A percentile compares a stretch with the other conserved stretches of the same genome.
Evolutionary conservation across 1,284 basidiomycete species (phyloP).

Genomic region (Mycosarcoma maydis): DNA sequence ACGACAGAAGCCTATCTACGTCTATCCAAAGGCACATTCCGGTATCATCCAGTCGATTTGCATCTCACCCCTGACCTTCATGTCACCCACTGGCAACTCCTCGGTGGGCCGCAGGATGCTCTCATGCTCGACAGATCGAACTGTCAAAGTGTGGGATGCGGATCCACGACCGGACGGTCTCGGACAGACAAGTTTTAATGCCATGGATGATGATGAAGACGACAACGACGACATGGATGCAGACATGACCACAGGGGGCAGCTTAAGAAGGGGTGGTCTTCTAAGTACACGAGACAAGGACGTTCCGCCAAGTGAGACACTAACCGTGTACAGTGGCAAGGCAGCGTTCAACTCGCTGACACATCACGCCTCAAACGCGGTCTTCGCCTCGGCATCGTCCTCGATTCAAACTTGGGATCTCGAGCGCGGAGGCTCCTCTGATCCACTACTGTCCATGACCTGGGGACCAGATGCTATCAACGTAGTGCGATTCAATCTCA

Average conservation of each 20-base stretch:
- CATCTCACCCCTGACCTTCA: constrained; percentile 74
- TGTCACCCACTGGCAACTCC: constrained; percentile 54
- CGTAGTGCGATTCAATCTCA: constrained; percentile 88
- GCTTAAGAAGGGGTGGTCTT: constrained; percentile 47
- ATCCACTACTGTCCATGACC: constrained; percentile 57
- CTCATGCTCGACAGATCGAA: constrained; percentile 90
- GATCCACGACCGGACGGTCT: constrained; percentile 63
- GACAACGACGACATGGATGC: constrained; percentile 51
- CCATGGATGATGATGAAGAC: constrained; percentile 61
- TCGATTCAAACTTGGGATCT: constrained; percentile 98
- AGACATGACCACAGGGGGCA: constrained; percentile 53
- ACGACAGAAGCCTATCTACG: constrained; percentile 75
- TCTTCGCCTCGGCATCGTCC: constrained; percentile 94
- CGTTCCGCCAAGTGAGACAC: constrained; percentile 52
- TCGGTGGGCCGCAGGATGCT: constrained; percentile 74
- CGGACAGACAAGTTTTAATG: constrained; percentile 60
- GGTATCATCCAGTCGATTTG: constrained; percentile 84
- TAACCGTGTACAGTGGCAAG: constrained; percentile 61
- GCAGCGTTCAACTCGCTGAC: constrained; percentile 80
- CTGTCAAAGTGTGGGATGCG: constrained; percentile 87
- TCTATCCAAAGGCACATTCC: constrained; percentile 83
- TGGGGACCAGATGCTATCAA: constrained; percentile 81
- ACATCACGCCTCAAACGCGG: constrained; percentile 84
- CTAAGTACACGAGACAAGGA: constrained; percentile 55
- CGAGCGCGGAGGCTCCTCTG: constrained; percentile 79